Evolutionary conservation across 495 filamentous ascomycete genomes (phyloP).

Genomic region (Podospora tetraspora): DNA sequence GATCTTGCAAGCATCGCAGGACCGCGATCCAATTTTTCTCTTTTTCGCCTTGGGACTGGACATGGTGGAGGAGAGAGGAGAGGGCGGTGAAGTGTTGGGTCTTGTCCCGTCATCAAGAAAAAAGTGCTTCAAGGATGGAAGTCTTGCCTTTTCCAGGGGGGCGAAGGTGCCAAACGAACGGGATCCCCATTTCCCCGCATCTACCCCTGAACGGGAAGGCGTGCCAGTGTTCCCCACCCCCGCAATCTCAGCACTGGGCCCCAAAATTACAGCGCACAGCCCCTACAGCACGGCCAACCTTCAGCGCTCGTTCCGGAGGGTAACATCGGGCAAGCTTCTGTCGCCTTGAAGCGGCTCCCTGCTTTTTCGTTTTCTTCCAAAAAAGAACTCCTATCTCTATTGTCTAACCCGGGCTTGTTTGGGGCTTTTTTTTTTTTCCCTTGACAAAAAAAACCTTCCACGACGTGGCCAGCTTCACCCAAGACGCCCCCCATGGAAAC

Average conservation of each 20-base stretch:
- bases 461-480: too few relatives aligned
- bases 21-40: slow-evolving; percentile 40
- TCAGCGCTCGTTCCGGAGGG: too few relatives aligned
- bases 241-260: background rate
- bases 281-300: too few relatives aligned
- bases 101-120: background rate
- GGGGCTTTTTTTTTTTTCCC: too few relatives aligned
- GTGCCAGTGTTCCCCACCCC: background rate
- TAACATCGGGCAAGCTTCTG: too few relatives aligned
- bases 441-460: too few relatives aligned
- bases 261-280: background rate
- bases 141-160: background rate
- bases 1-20: slow-evolving; percentile 45
- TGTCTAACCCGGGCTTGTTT: too few relatives aligned
- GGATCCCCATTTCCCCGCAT: background rate
- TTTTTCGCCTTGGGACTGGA: slow-evolving; percentile 10
- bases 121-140: background rate
- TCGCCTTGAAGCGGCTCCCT: too few relatives aligned
- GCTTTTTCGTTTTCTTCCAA: too few relatives aligned
- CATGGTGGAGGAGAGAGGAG: background rate
- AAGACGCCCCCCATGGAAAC: too few relatives aligned
- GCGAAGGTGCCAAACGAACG: background rate
- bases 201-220: background rate
- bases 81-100: background rate
- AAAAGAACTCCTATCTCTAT: too few relatives aligned